These are phyloP conservation scores for Salisapilia sapeloensis DNA, from an alignment of 352 stramenopile genomes.

Conservation along the genomic window DNA sequence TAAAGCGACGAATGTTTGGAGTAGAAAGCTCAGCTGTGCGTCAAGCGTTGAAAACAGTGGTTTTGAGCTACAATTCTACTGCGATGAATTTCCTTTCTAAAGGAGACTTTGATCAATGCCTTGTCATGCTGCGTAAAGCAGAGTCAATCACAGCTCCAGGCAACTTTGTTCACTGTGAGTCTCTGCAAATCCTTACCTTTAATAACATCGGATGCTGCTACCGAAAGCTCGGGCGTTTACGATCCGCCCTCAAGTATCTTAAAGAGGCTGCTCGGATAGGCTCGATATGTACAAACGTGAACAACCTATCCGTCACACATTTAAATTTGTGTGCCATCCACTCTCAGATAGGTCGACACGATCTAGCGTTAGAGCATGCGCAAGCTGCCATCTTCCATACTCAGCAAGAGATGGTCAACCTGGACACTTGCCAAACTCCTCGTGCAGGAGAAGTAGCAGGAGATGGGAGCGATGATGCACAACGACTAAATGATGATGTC, in stretches of 20 bases:
- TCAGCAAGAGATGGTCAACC: constrained; percentile 53
- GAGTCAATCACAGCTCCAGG: constrained; percentile 43
- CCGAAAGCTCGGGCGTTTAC: constrained; percentile 54
- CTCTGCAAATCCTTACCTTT: constrained; percentile 65
- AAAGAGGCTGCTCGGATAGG: constrained; percentile 53
- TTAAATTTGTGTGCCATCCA: constrained; percentile 71
- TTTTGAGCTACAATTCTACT: constrained; percentile 56
- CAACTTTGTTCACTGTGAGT: constrained; percentile 44
- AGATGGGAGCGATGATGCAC: constrained; percentile 2
- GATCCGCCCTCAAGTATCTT: constrained; percentile 57
- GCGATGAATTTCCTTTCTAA: constrained; percentile 50
- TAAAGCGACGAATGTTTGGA: constrained; percentile 64
- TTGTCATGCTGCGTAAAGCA: constrained; percentile 53
- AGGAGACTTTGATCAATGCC: constrained; percentile 40
- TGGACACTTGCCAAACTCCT: constrained; percentile 13
- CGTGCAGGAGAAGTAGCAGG: not conserved
- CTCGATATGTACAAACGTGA: constrained; percentile 23
- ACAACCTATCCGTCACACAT: constrained; percentile 68
- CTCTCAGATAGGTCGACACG: constrained; percentile 50
- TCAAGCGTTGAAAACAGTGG: constrained; percentile 33
- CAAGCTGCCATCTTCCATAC: constrained; percentile 70
- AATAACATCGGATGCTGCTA: constrained; percentile 76
- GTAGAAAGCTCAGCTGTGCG: constrained; percentile 34
- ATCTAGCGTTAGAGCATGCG: constrained; percentile 51
- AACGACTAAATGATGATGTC: constrained; percentile 4